Percentiles rank a stretch among this genome's conserved stretches.
phyloP scores from a whole-genome alignment of 495 filamentous ascomycete species.

The Hyaloscypha variabilis region DNA sequence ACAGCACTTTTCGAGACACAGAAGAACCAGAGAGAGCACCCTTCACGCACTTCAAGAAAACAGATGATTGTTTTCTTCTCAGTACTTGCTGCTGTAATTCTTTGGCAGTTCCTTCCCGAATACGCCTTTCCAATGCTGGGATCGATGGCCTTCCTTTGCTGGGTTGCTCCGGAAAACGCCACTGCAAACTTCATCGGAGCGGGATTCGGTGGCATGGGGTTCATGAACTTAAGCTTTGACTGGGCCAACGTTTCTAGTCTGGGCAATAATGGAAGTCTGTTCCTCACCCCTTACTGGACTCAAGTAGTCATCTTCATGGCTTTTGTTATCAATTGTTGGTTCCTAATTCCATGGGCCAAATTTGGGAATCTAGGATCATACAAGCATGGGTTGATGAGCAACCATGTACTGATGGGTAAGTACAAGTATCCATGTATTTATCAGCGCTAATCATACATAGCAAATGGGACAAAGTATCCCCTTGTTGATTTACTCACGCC shows the following conservation, averaged over 20 bases:
- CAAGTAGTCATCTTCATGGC: conserved; percentile 55
- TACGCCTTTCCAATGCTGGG: conserved; percentile 59
- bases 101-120: conserved; percentile 63
- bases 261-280: conserved; percentile 47
- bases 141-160: conserved; percentile 61
- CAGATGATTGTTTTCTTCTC: conserved; percentile 59
- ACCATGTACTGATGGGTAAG: conserved; percentile 47
- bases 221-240: conserved; percentile 57
- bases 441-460: conserved; percentile 7
- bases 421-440: background rate
- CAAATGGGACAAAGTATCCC: conserved; percentile 55
- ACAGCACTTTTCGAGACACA: conserved; percentile 58
- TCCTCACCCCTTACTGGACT: conserved; percentile 58
- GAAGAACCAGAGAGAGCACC: conserved; percentile 48
- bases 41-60: conserved; percentile 48
- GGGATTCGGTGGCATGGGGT: conserved; percentile 60
- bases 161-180: conserved; percentile 57
- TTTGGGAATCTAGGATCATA: conserved; percentile 53
- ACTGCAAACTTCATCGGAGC: conserved; percentile 61
- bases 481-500: conserved; percentile 47
- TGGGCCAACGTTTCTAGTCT: conserved; percentile 59
- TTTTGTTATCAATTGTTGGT: conserved; percentile 57
- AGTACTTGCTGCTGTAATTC: conserved; percentile 48
- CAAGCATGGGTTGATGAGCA: conserved; percentile 55
- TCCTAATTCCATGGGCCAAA: conserved; percentile 57